Percentiles rank a stretch among this genome's conserved stretches.
phyloP scores from a whole-genome alignment of 768 basidiomycete species.

The Butyriboletus loyo region DNA sequence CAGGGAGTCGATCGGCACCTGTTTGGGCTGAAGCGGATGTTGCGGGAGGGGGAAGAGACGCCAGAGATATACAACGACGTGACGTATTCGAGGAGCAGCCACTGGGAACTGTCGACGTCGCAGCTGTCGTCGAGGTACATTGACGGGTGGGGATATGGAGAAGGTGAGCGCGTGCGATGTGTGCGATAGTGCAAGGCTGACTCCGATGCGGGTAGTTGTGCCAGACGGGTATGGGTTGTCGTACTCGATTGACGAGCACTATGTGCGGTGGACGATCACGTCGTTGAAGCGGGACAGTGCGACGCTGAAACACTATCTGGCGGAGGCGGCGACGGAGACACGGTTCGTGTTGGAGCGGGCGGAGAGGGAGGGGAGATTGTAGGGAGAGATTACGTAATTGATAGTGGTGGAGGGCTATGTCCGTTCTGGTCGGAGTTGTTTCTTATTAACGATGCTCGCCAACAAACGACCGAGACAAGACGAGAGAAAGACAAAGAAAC shows the following conservation, averaged over 20 bases:
- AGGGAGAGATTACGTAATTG: slow-evolving; percentile 23
- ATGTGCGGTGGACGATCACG: slow-evolving; percentile 91
- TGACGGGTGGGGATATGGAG: slow-evolving; percentile 97
- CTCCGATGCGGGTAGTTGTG: slow-evolving; percentile 61
- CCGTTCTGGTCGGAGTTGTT: slow-evolving; percentile 25
- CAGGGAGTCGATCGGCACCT: slow-evolving; percentile 95
- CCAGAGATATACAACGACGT: slow-evolving; percentile 76
- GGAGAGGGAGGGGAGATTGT: slow-evolving; percentile 13
- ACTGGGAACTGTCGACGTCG: slow-evolving; percentile 94
- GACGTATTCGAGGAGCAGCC: slow-evolving; percentile 63
- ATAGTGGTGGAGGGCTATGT: slow-evolving; percentile 20
- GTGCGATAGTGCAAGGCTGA: slow-evolving; percentile 6
- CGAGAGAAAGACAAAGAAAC: slow-evolving; percentile 28
- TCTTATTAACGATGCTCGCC: slow-evolving; percentile 19
- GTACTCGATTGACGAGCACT: slow-evolving; percentile 82
- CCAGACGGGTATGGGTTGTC: slow-evolving; percentile 88
- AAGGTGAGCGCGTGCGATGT: slow-evolving; percentile 52
- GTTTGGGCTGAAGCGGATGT: slow-evolving; percentile 85
- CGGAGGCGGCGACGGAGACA: slow-evolving; percentile 78
- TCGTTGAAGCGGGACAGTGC: slow-evolving; percentile 54
- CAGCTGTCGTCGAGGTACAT: slow-evolving; percentile 79
- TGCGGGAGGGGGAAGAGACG: slow-evolving; percentile 66
- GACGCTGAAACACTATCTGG: slow-evolving; percentile 65
- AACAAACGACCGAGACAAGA: slow-evolving; percentile 47
- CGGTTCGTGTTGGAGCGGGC: slow-evolving; percentile 70